Percentiles rank a stretch among this genome's conserved stretches.
Conservation (phyloP, 148 eudicot genomes). For the Limonium bicolor region DNA sequence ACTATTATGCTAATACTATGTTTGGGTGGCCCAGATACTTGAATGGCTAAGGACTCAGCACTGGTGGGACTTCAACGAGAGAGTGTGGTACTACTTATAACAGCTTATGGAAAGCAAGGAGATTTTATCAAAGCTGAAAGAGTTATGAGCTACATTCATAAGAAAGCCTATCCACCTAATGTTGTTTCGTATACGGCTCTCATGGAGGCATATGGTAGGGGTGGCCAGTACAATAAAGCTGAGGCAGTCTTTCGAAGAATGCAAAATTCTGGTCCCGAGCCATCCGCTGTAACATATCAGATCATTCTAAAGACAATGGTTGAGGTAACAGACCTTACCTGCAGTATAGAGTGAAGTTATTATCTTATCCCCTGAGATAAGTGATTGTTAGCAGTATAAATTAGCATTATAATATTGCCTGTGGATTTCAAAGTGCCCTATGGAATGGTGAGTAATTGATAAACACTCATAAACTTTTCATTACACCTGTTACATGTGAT, state of each 20-base stretch:
- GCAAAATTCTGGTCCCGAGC: slow-evolving; percentile 93
- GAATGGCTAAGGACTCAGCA: slow-evolving; percentile 94
- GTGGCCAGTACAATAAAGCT: slow-evolving; percentile 65
- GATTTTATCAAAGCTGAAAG: slow-evolving; percentile 69
- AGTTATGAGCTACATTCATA: slow-evolving; percentile 54
- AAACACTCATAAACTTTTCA: too few relatives aligned
- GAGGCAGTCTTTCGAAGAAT: slow-evolving; percentile 80
- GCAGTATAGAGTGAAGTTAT: too few relatives aligned
- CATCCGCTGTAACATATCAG: slow-evolving; percentile 89
- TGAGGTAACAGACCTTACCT: slow-evolving; percentile 40
- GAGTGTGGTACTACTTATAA: slow-evolving; percentile 83
- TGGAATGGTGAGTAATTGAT: too few relatives aligned
- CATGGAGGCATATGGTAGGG: slow-evolving; percentile 96
- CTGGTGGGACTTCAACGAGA: slow-evolving; percentile 87
- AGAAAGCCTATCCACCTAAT: slow-evolving; percentile 49
- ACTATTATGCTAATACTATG: neutral
- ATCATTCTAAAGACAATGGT: slow-evolving; percentile 77
- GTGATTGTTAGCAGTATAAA: too few relatives aligned
- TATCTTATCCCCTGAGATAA: too few relatives aligned
- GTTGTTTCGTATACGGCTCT: slow-evolving; percentile 87
- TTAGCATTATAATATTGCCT: too few relatives aligned
- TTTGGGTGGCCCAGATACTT: slow-evolving; percentile 49
- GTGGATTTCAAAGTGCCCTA: too few relatives aligned
- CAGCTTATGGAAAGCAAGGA: slow-evolving; percentile 84
- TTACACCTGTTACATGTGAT: too few relatives aligned